Evolutionary conservation across 2,329 filamentous ascomycete species (phyloP).

Genomic region (Phialophora verrucosa): DNA sequence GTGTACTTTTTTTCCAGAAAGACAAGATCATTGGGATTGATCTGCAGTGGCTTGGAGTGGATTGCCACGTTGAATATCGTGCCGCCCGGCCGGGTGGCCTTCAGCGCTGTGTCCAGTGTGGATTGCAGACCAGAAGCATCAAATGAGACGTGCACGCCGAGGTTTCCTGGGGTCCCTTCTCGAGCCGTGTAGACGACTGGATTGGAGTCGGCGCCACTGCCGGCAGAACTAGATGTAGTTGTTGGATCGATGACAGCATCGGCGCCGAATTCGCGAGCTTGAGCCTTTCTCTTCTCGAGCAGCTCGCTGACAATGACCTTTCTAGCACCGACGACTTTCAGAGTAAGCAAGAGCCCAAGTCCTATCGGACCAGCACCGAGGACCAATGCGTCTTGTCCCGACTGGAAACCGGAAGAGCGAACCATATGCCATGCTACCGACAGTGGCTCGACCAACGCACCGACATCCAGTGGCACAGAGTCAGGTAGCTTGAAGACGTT

Average conservation of each 20-base stretch:
- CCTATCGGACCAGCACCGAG: slow-evolving; percentile 61
- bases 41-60: slow-evolving; percentile 44
- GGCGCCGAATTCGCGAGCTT: slow-evolving; percentile 58
- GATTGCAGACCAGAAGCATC: slow-evolving; percentile 60
- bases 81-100: slow-evolving; percentile 54
- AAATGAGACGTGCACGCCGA: slow-evolving; percentile 56
- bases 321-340: slow-evolving; percentile 49
- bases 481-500: slow-evolving; percentile 10
- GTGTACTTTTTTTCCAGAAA: slow-evolving; percentile 14
- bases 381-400: slow-evolving; percentile 51
- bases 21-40: slow-evolving; percentile 11
- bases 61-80: slow-evolving; percentile 61
- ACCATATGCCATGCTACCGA: slow-evolving; percentile 62
- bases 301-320: slow-evolving; percentile 59
- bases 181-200: not conserved
- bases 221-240: no score
- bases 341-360: slow-evolving; percentile 54
- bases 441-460: slow-evolving; percentile 58
- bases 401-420: slow-evolving; percentile 53
- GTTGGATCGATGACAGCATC: slow-evolving; percentile 56
- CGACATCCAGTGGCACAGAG: not conserved
- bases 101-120: slow-evolving; percentile 55
- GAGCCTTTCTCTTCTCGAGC: slow-evolving; percentile 49
- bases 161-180: not conserved
- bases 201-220: not conserved